Base-by-base conservation (phyloP, 495 filamentous ascomycete species). In the Podospora anserina region DNA sequence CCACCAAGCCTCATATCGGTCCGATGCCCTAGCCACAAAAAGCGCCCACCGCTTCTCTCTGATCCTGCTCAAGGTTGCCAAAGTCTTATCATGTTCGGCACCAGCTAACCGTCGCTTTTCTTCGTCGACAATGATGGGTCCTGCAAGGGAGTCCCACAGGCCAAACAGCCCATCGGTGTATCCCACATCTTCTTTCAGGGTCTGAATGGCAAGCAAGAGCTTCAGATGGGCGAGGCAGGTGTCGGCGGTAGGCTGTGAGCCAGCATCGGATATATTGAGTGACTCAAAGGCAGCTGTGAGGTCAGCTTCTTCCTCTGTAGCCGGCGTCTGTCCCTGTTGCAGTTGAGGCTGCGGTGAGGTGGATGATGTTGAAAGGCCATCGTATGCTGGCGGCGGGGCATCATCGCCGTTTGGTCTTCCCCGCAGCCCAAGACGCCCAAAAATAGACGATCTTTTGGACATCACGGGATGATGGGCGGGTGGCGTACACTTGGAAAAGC, bases 11-110 rank as follows among this genome's bases (percentile, higher is more conserved):
- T 87, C 82, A 74, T 92, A 97, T 23, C 93, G 83, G 16, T 90
- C 87, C 0, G 88, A 90, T 18, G 92, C 93, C 61, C 88, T 84
- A 18, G 89, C 85, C 20, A 92, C 83, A 73, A 90, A 95, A 32
- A 94, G 75, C 4, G 86, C 86, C 93, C 93, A 96, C 75, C 91
- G 82, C 79, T 94, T 93, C 79, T 96, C 91, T 39, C 87, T 81
- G 39, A 93, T 82, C 39, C 79, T 78, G 53, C 84, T 85, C 11
- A 87, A 72, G 11, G 72, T 68, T 26, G 73, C 69, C 54, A 78
- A 72, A 44, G 70, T 71, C 65, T 78, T 74, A 27, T 76, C 69
- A 9, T 70, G 66, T 58, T 76, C 66, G 39, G 74, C 67, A n/a
- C 44, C 18, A 39, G 57, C 16, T 49, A 62, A 15, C 66, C 54